A percentile compares a stretch with the other conserved stretches of the same genome.
phyloP scores from a whole-genome alignment of 805 yeast species.

The Spathaspora sp. region DNA sequence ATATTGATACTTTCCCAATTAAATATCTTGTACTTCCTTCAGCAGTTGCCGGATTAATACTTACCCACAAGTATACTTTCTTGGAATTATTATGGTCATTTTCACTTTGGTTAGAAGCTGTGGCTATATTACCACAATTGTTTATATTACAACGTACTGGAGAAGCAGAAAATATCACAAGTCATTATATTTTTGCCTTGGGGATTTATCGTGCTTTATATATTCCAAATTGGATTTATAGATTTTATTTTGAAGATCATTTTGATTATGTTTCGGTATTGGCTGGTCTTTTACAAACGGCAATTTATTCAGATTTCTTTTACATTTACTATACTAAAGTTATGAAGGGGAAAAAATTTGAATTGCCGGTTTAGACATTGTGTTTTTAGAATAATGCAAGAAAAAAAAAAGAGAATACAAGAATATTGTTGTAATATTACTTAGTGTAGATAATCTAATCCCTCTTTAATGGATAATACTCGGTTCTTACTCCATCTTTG shows the following conservation, averaged over 20 bases:
- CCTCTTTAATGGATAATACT: slow-evolving; percentile 80
- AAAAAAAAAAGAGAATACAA: too few species aligned
- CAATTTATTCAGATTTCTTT: slow-evolving; percentile 91
- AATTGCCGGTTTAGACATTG: slow-evolving; percentile 51
- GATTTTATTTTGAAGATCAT: slow-evolving; percentile 62
- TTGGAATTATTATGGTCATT: slow-evolving; percentile 81
- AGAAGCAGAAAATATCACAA: slow-evolving; percentile 80
- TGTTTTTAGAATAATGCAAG: too few species aligned
- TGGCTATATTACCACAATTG: slow-evolving; percentile 90
- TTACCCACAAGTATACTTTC: slow-evolving; percentile 61
- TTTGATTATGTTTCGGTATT: slow-evolving; percentile 68
- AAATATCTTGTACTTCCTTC: slow-evolving; percentile 68
- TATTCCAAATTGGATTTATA: slow-evolving; percentile 92
- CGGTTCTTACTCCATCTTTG: slow-evolving; percentile 85
- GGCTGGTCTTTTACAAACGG: slow-evolving; percentile 84
- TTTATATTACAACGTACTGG: slow-evolving; percentile 88
- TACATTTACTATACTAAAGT: slow-evolving; percentile 81
- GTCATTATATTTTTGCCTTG: slow-evolving; percentile 90
- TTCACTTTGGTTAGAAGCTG: slow-evolving; percentile 87
- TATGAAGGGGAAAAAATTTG: slow-evolving; percentile 72
- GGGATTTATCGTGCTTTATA: slow-evolving; percentile 88
- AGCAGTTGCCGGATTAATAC: slow-evolving; percentile 49
- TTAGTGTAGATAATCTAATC: slow-evolving; percentile 44
- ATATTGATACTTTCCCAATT: slow-evolving; percentile 66
- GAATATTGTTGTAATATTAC: background rate